A percentile compares a stretch with the other conserved stretches of the same genome.
phyloP scores from a whole-genome alignment of 805 yeast species.

The Jamesozyma spencerorum region DNA sequence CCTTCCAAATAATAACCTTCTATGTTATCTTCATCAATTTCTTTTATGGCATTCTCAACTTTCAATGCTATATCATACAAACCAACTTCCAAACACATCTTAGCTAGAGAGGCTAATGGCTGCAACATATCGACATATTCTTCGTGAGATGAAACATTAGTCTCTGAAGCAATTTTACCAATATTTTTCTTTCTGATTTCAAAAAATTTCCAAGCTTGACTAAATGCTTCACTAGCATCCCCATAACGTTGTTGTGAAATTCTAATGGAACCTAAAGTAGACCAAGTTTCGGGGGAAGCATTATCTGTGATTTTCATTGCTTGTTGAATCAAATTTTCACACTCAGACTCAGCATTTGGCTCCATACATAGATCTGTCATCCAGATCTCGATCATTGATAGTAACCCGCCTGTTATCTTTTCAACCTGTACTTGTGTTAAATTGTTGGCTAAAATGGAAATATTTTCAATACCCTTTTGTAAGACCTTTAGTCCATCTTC shows the following conservation, averaged over 20 bases:
- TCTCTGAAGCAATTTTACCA: conserved; percentile 37
- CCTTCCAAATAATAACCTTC: conserved; percentile 82
- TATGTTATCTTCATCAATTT: conserved; percentile 73
- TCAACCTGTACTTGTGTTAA: conserved; percentile 37
- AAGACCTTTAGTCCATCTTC: conserved; percentile 55
- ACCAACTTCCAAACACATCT: conserved; percentile 70
- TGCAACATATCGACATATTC: conserved; percentile 63
- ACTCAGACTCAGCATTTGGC: conserved; percentile 70
- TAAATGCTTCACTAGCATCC: conserved; percentile 65
- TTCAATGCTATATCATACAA: conserved; percentile 55
- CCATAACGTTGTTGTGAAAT: conserved; percentile 71
- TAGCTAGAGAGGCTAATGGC: conserved; percentile 62
- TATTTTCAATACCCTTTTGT: conserved; percentile 48
- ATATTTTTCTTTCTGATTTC: conserved; percentile 39
- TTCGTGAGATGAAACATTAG: conserved; percentile 13
- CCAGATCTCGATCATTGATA: conserved; percentile 89
- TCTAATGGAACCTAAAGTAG: conserved; percentile 74
- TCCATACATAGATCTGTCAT: conserved; percentile 98
- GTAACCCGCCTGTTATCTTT: conserved; percentile 66
- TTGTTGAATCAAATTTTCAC: conserved; percentile 60
- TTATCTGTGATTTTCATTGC: conserved; percentile 50
- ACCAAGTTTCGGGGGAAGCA: conserved; percentile 69
- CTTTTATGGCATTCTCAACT: conserved; percentile 59
- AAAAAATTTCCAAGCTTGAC: conserved; percentile 65
- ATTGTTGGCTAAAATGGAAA: conserved; percentile 16